Base-by-base conservation (phyloP, 1,284 basidiomycete genomes). In the Tausonia pullulans region DNA sequence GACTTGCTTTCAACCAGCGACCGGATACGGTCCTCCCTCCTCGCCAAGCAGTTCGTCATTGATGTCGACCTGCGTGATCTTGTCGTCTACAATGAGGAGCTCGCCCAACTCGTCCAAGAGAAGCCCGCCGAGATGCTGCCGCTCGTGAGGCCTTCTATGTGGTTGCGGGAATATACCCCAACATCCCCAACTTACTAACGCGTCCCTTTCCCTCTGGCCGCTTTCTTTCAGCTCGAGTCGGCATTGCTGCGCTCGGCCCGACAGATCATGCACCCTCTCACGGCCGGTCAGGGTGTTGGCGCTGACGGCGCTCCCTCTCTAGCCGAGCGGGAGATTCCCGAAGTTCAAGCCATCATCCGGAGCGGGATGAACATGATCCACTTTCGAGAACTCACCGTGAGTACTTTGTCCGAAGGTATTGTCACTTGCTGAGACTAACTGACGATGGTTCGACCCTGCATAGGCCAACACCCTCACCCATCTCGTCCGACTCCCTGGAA, bases 401-500 rank as follows among this genome's bases (percentile, higher is more conserved):
- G 78, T 74, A 9, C 27, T 0, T 0, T 16, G 46, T 0, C 39
- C 4, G n/a, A 41, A 51, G 52, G 14, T 44, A 55, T 46, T 49
- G 55, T 44, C 27, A 51, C 58, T 9, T 54, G 14, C 50, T 27
- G 39, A 27, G 10, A n/a, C 40, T 55, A 43, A 60, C 53, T 39
- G 39, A 27, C 48, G 2, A 14, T 53, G 49, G 50, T 39, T 7
- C 55, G 41, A 52, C 51, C 44, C 43, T 8, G 0, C 16, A 39
- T 73, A 83, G 67, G 95, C 96, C 4, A 84, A 94, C 70, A 93
- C 88, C 43, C 89, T 98, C 81, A 93, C 94, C 72, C 93, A 90
- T 71, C 86, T 99, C 53, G 95, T 98, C 48, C 87, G 96, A 68
- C 84, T 98, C 53, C 96, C 96, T 1, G 96, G 96, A 46, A 99